Conservation (phyloP, 345 rosid genomes). For the Viola odorata region DNA sequence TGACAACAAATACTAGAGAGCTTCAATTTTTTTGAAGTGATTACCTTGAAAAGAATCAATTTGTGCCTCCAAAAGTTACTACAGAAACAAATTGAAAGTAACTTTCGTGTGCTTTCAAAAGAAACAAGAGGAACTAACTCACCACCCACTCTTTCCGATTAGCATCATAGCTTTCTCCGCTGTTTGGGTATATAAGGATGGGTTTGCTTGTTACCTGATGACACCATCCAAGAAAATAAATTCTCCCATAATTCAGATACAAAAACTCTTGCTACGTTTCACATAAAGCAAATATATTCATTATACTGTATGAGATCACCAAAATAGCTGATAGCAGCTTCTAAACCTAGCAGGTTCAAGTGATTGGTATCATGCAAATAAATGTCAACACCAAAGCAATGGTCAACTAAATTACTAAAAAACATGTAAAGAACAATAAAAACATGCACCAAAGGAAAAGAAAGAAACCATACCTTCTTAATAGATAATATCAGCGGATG, state of each 20-base stretch:
- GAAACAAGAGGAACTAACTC: slow-evolving; percentile 33
- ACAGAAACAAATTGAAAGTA: background rate
- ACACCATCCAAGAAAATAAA: slow-evolving; percentile 3
- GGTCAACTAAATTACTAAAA: too few relatives aligned
- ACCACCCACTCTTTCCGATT: slow-evolving; percentile 71
- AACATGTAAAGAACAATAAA: too few relatives aligned
- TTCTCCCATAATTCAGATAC: background rate
- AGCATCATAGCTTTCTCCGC: slow-evolving; percentile 72
- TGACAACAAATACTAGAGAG: background rate
- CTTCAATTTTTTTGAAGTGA: background rate
- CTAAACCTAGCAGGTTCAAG: too few relatives aligned
- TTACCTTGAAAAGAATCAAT: background rate
- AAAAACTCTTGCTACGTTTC: background rate
- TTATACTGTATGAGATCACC: too few relatives aligned
- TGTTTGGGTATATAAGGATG: slow-evolving; percentile 64
- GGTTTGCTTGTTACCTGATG: slow-evolving; percentile 71
- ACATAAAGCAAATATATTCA: too few relatives aligned
- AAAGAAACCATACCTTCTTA: slow-evolving; percentile 39
- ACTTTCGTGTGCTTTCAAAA: background rate
- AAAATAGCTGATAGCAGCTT: too few relatives aligned
- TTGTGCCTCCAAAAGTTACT: background rate
- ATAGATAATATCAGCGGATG: slow-evolving; percentile 45
- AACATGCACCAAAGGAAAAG: background rate
- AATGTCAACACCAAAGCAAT: too few relatives aligned
- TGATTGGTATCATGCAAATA: too few relatives aligned